Conservation (phyloP, 1,139 yeast species). For the Kazachstania sp. region DNA sequence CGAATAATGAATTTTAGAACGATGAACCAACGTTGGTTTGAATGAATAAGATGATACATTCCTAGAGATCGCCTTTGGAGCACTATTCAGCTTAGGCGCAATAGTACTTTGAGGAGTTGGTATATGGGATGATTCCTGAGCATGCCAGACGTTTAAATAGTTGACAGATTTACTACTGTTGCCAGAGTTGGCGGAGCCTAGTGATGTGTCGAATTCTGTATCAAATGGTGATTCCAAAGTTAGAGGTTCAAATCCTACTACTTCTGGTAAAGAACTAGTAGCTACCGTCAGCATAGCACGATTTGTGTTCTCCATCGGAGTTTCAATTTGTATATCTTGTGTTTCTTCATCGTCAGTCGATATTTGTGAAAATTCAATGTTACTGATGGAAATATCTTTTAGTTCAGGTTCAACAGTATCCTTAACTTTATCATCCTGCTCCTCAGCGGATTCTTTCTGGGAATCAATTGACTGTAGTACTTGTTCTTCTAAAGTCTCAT, state of each 20-base stretch:
- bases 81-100: background rate
- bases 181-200: slow-evolving; percentile 43
- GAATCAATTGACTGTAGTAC: background rate
- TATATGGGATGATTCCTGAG: slow-evolving; percentile 26
- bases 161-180: slow-evolving; percentile 32
- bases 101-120: background rate
- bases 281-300: background rate
- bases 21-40: slow-evolving; percentile 18
- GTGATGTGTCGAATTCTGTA: slow-evolving; percentile 24
- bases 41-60: slow-evolving; percentile 10
- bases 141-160: slow-evolving; percentile 30
- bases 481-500: background rate
- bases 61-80: background rate
- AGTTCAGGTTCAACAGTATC: no score
- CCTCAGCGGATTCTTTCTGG: background rate
- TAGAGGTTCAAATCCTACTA: slow-evolving; percentile 12
- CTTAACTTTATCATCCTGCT: background rate
- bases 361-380: no score
- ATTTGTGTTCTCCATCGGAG: no score
- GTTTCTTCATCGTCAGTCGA: no score
- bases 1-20: slow-evolving; percentile 5
- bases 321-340: no score
- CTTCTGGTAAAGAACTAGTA: slow-evolving; percentile 6
- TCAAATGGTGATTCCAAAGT: slow-evolving; percentile 24
- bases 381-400: no score